These are phyloP conservation scores for Aspergillus ochraceus DNA, from an alignment of 2,329 filamentous ascomycete species.

Conservation along the genomic window DNA sequence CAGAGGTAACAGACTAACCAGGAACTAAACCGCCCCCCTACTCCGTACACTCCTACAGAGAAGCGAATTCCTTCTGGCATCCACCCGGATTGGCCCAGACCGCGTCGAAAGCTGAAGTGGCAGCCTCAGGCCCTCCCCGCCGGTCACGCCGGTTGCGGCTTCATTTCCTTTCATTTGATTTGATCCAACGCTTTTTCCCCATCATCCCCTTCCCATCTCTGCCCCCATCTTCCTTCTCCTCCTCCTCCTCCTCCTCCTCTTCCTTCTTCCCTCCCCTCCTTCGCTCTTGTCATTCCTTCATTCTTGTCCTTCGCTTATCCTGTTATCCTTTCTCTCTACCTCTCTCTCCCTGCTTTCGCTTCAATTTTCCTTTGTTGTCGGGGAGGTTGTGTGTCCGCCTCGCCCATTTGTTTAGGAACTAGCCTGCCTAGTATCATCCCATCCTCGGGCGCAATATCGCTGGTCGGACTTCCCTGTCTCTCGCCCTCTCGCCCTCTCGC, in stretches of 20 bases:
- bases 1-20: no score
- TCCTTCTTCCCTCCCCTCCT: constrained; percentile 14
- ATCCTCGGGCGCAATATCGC: constrained; percentile 9
- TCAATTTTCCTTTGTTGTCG: constrained; percentile 15
- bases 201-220: constrained; percentile 9
- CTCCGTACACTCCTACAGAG: no score
- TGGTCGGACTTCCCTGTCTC: constrained; percentile 6
- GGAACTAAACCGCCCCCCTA: no score
- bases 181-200: constrained; percentile 9
- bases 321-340: constrained; percentile 15
- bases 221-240: not conserved
- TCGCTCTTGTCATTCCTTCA: constrained; percentile 15
- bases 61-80: not conserved
- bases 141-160: constrained; percentile 1
- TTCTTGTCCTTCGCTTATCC: constrained; percentile 10
- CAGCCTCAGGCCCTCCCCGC: constrained; percentile 25
- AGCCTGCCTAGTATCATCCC: constrained; percentile 11
- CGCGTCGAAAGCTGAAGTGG: constrained; percentile 14
- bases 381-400: constrained; percentile 9
- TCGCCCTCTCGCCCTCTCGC: not conserved
- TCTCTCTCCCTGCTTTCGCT: constrained; percentile 14
- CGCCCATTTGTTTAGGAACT: not conserved
- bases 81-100: constrained; percentile 18
- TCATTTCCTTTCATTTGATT: constrained; percentile 11
- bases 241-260: constrained; percentile 3